These are phyloP conservation scores for Benincasa hispida DNA, from an alignment of 306 rosid species.

Conservation along the genomic window DNA sequence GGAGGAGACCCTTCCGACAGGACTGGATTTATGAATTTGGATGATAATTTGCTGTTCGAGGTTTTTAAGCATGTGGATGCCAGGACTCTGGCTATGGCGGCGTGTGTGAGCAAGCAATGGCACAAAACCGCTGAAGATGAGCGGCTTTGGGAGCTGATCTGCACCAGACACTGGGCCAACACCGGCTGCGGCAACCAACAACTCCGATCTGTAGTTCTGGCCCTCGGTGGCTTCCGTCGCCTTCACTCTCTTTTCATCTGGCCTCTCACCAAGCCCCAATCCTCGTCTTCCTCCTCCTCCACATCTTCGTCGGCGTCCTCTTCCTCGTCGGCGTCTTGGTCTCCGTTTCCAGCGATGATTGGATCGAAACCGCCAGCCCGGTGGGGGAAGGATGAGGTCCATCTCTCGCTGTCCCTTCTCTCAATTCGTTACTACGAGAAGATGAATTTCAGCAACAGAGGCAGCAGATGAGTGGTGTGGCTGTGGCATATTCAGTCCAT, in stretches of 20 bases:
- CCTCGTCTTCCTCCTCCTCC: slow-evolving; percentile 5
- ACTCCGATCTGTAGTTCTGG: slow-evolving; percentile 87
- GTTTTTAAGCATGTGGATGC: slow-evolving; percentile 86
- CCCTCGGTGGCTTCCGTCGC: slow-evolving; percentile 93
- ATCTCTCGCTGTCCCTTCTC: slow-evolving; percentile 84
- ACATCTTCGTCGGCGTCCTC: slow-evolving; percentile 10
- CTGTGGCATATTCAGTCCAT: neutral
- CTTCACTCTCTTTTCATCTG: slow-evolving; percentile 65
- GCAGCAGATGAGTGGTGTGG: slow-evolving; percentile 22
- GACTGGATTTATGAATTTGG: slow-evolving; percentile 37
- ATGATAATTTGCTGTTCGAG: slow-evolving; percentile 75
- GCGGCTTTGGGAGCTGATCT: slow-evolving; percentile 99
- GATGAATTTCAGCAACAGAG: slow-evolving; percentile 62
- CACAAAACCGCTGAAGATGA: slow-evolving; percentile 78
- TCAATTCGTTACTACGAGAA: slow-evolving; percentile 88
- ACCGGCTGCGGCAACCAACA: slow-evolving; percentile 76
- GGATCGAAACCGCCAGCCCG: slow-evolving; percentile 43
- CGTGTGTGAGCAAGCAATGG: slow-evolving; percentile 90
- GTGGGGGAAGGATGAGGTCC: slow-evolving; percentile 89
- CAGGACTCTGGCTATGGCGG: slow-evolving; percentile 53
- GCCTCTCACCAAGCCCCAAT: slow-evolving; percentile 52
- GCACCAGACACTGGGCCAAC: slow-evolving; percentile 85
- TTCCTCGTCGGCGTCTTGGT: slow-evolving; percentile 14
- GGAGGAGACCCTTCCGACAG: neutral
- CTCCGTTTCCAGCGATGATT: slow-evolving; percentile 28